Conservation (phyloP, 441 rosid species). For the Gossypium trilobum region DNA sequence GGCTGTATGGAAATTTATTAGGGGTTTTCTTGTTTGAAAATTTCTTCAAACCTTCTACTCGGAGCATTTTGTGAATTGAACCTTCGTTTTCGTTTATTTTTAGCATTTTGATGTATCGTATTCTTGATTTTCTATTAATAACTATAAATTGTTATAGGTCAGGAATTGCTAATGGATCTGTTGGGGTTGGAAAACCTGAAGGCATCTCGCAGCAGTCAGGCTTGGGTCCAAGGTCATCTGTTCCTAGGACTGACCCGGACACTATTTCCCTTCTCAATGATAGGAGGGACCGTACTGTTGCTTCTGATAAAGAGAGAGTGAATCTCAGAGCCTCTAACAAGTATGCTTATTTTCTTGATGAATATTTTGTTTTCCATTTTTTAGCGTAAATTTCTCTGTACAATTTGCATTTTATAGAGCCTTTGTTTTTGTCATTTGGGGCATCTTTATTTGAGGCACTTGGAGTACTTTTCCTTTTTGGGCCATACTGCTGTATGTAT, state of each 20-base stretch:
- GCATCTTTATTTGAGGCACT: neutral
- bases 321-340: conserved; percentile 64
- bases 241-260: conserved; percentile 56
- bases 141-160: conserved; percentile 43
- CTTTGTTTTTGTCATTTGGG: neutral
- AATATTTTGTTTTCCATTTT: conserved; percentile 7
- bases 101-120: conserved; percentile 2
- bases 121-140: conserved; percentile 10
- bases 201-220: conserved; percentile 48
- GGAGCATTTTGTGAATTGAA: neutral
- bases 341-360: conserved; percentile 39
- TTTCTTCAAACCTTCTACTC: neutral
- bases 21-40: conserved; percentile 9
- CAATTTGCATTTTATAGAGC: neutral
- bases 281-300: conserved; percentile 64
- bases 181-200: conserved; percentile 66
- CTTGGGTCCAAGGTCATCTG: conserved; percentile 52
- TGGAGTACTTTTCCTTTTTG: neutral
- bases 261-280: conserved; percentile 52
- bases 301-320: conserved; percentile 72
- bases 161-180: conserved; percentile 58
- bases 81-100: conserved; percentile 1
- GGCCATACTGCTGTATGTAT: neutral
- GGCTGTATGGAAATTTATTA: neutral
- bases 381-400: neutral